phyloP scores from a whole-genome alignment of 768 basidiomycete species.

The Russula griseocarnosa region DNA sequence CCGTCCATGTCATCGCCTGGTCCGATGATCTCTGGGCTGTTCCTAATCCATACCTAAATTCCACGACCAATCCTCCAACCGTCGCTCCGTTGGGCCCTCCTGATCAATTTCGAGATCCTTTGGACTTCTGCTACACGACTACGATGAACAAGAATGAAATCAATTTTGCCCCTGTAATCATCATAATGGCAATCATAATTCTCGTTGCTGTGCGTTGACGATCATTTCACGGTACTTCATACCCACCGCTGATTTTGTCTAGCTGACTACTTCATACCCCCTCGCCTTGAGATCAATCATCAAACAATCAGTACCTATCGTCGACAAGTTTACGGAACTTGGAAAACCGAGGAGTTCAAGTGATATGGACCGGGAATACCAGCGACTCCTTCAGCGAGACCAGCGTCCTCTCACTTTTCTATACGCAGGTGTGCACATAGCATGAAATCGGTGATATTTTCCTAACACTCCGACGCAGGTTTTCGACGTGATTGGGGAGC shows the following conservation, averaged over 20 bases:
- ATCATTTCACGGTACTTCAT: constrained; percentile 1
- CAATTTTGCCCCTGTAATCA: constrained; percentile 61
- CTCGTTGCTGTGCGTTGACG: constrained; percentile 46
- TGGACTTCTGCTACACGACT: constrained; percentile 77
- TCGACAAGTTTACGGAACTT: constrained; percentile 68
- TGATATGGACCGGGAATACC: constrained; percentile 69
- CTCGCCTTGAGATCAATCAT: constrained; percentile 57
- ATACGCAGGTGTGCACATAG: constrained; percentile 53
- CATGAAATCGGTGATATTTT: not conserved
- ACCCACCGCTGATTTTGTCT: not conserved
- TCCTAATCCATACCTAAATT: constrained; percentile 61
- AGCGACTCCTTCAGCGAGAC: constrained; percentile 59
- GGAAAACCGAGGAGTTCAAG: constrained; percentile 52
- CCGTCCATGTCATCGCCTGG: constrained; percentile 73
- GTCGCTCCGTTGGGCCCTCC: constrained; percentile 53
- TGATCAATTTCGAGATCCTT: constrained; percentile 52
- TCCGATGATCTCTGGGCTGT: constrained; percentile 73
- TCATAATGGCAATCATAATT: constrained; percentile 54
- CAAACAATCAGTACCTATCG: constrained; percentile 52
- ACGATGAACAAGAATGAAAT: constrained; percentile 67
- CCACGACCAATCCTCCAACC: constrained; percentile 47
- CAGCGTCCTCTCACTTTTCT: constrained; percentile 65
- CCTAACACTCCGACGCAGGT: constrained; percentile 38
- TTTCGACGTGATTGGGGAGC: constrained; percentile 68
- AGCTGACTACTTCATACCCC: constrained; percentile 73